phyloP scores from a whole-genome alignment of 768 basidiomycete species.

The Inosperma sp. region DNA sequence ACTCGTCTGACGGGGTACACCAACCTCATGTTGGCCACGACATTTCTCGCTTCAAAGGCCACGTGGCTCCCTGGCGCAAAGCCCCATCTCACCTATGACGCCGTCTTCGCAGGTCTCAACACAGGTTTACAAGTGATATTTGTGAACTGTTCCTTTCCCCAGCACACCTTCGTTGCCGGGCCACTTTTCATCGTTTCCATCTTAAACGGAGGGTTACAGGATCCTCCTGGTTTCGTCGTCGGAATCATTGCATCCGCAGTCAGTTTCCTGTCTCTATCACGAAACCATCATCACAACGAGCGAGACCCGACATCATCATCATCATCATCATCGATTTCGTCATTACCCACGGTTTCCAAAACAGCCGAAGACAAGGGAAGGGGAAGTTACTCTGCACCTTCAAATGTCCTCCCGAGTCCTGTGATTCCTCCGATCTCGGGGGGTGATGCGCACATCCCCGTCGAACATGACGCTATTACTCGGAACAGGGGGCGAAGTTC shows the following conservation, averaged over 20 bases:
- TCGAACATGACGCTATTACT: no score
- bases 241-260: neutral
- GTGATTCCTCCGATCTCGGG: no score
- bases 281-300: neutral
- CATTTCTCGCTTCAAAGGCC: neutral
- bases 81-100: neutral
- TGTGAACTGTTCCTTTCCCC: slow-evolving; percentile 5
- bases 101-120: slow-evolving; percentile 6
- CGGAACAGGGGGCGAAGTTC: no score
- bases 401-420: no score
- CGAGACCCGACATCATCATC: neutral
- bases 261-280: neutral
- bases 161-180: neutral
- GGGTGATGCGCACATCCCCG: no score
- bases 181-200: slow-evolving; percentile 1
- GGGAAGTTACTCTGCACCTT: no score
- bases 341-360: no score
- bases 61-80: slow-evolving; percentile 4
- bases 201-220: neutral
- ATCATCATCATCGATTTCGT: neutral
- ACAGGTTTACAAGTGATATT: slow-evolving; percentile 1
- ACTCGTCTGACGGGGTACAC: neutral
- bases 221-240: slow-evolving; percentile 1
- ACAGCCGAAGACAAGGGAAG: no score
- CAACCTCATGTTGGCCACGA: slow-evolving; percentile 2